Base-by-base conservation (phyloP, 163 green algal genomes). In the Trebouxiophyceae sp. region DNA sequence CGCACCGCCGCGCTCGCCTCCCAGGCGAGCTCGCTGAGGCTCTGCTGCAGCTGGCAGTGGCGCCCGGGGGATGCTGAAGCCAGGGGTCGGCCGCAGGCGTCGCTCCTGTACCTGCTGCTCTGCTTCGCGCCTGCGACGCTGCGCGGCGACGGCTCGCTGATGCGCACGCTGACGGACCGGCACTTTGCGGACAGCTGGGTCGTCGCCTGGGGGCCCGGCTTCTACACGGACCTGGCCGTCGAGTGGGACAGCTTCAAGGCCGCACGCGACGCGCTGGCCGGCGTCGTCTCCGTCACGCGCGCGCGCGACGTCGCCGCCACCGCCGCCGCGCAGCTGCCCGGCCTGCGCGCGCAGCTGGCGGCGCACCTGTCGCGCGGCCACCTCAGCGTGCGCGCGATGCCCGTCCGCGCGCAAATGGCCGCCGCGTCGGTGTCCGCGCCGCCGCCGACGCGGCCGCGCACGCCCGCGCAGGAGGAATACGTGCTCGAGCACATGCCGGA, bases 151-250 rank as follows among this genome's bases (percentile, higher is more conserved):
- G n/a, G 31, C 27, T 27, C 59, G 23, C 60, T 73, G 20, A 73
- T 73, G 67, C 67, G 67, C 54, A 56, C 61, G 26, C 60, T 73
- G 2, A 60, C 68, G 22, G 62, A 62, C 58, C 56, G 47, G 31
- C 66, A 72, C 46, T 72, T 72, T 47, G 45, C 46, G 16, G 66
- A 72, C 45, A 58, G 28, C 31, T 72, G 57, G 47, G 54, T 73
- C 33, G 54, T 73, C 4, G 23, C 60, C 16, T 73, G 60, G 60
- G 50, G 31, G 2, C 67, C 50, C 3, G 67, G 60, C 33, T 47
- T 56, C 5, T 45, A 22, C 20, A 33, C 67, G 5, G 67, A 73
- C 34, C 50, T 73, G 59, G 60, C 67, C 1, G 26, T 61, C 33
- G 67, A 73, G 60, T 73, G 67, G 67, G 60, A 63, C 5, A 54